Conservation (phyloP, 345 rosid genomes). For the Lagerstroemia speciosa region DNA sequence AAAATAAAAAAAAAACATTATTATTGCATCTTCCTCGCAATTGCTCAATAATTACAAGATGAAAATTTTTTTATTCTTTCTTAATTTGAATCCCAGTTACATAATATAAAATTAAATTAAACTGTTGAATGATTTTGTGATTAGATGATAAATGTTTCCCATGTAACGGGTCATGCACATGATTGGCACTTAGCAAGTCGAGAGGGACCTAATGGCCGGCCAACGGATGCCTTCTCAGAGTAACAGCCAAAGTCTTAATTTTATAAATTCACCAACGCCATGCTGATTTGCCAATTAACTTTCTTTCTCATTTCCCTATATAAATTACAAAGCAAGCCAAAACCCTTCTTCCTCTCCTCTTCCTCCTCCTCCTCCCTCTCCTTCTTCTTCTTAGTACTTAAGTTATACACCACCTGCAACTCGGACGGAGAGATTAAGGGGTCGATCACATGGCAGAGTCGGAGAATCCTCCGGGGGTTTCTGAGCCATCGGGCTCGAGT, state of each 20-base stretch:
- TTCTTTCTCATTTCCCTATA: neutral
- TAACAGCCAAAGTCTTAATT: neutral
- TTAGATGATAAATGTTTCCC: no score
- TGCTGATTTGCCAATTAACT: neutral
- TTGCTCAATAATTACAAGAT: no score
- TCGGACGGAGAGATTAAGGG: neutral
- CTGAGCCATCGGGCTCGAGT: neutral
- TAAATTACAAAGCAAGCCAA: neutral
- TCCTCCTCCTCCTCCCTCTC: neutral
- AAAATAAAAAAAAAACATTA: no score
- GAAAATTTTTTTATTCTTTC: no score
- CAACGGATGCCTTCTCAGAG: neutral
- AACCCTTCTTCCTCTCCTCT: neutral
- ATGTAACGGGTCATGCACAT: neutral
- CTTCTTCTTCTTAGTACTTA: neutral
- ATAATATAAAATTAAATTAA: no score
- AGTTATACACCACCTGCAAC: neutral
- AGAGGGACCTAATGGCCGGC: neutral
- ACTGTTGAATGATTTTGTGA: no score
- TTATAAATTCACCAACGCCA: neutral
- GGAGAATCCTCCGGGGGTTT: neutral
- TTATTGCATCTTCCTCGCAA: no score
- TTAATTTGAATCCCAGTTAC: no score
- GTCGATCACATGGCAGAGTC: neutral
- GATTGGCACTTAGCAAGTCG: neutral